phyloP scores from a whole-genome alignment of 805 yeast species.

The Kuraishia ogatae region DNA sequence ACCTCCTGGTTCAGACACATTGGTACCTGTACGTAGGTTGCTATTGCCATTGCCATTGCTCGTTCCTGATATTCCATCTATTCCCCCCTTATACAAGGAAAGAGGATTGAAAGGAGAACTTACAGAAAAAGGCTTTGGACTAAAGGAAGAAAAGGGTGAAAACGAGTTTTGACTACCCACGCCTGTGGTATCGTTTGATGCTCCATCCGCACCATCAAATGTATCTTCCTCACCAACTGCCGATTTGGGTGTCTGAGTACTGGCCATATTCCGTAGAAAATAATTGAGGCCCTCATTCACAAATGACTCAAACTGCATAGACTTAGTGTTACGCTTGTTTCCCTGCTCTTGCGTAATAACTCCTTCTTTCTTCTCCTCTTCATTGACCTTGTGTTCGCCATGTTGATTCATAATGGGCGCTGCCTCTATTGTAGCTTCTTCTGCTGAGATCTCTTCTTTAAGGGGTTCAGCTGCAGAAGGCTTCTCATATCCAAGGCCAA shows the following conservation, averaged over 20 bases:
- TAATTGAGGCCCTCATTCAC: constrained; percentile 1
- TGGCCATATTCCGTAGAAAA: not conserved
- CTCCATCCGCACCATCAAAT: not conserved
- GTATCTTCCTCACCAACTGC: not conserved
- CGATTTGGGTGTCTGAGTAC: not conserved
- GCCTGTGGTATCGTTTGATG: not conserved
- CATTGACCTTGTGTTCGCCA: not conserved
- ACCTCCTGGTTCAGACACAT: not conserved
- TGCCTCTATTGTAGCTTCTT: not conserved
- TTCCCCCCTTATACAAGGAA: not conserved
- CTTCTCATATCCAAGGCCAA: not conserved
- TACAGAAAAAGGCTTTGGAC: not conserved
- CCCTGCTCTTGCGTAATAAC: not conserved
- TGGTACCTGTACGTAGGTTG: not conserved
- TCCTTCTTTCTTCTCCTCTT: not conserved
- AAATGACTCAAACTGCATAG: not conserved
- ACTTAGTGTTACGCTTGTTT: not conserved
- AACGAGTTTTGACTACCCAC: not conserved
- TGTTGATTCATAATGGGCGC: not conserved
- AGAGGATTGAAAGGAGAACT: not conserved
- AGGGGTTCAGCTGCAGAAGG: not conserved
- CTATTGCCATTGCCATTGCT: not conserved
- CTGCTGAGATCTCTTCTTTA: too few relatives aligned
- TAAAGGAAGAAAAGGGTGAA: not conserved
- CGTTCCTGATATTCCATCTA: not conserved